Base-by-base conservation (phyloP, 139 green algal species). In the Klebsormidium nitens region DNA sequence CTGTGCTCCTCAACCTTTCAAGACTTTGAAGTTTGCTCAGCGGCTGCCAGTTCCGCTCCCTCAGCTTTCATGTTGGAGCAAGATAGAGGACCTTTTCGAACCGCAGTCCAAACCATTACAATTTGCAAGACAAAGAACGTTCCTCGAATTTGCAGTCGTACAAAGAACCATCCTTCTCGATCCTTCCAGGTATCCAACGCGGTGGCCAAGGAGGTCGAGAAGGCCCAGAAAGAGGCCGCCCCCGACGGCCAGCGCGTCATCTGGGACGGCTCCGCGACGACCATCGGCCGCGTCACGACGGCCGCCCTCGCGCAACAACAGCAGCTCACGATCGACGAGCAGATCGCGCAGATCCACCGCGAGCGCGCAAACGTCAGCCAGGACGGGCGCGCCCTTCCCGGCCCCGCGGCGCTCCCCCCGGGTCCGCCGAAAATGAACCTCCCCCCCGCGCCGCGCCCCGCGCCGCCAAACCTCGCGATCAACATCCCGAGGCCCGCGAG, bases 201-300 rank as follows among this genome's bases (percentile, higher is more conserved):
- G 23, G 75, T 89, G 47, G 81, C 87, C 69, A 60, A 80, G 36
- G 77, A 85, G 70, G 89, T 96, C 11, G 81, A 90, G 68, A 88
- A 95, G 62, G 86, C 79, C 23, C 67, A 75, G 50, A 59, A 66
- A 5, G 71, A 75, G 69, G 36, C 56, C 61, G n/a, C 76, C 74
- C 32, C 64, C 65, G 26, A 29, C 42, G 44, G 47, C 44, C 52
- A 3, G 29, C 37, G 19, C 42, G 58, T 77, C 31, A 71, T 77
- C 11, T 77, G 70, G 70, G 70, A 77, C 52, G 71, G 71, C 1
- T 64, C 75, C n/a, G 57, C 71, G 0, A 26, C 42, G n/a, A 59
- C 36, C 52, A 77, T 77, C n/a, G 64, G 50, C 19, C 42, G 46
- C 6, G 69, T 64, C 35, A 35, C 64, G 34, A 56, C 49, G 17